phyloP scores from a whole-genome alignment of 495 filamentous ascomycete genomes.

The Penicillium riverlandense region DNA sequence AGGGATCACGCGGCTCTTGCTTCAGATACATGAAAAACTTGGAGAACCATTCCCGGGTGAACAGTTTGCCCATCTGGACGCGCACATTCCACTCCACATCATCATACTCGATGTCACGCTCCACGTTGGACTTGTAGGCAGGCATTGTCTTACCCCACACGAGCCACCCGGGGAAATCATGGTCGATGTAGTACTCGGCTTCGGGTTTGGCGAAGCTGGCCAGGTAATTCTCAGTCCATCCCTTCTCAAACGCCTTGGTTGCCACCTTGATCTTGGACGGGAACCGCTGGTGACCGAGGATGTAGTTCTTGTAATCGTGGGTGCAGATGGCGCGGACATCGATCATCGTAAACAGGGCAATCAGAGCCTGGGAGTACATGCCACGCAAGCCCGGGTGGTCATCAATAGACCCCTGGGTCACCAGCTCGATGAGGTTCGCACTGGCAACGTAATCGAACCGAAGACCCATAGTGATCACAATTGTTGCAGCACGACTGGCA shows the following conservation, averaged over 20 bases:
- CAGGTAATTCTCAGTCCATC: slow-evolving; percentile 73
- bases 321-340: slow-evolving; percentile 79
- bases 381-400: slow-evolving; percentile 78
- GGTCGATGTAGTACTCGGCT: slow-evolving; percentile 82
- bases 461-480: slow-evolving; percentile 80
- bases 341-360: slow-evolving; percentile 71
- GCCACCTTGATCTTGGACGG: slow-evolving; percentile 66
- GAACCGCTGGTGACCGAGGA: slow-evolving; percentile 67
- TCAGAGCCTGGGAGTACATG: slow-evolving; percentile 73
- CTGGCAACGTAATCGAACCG: slow-evolving; percentile 84
- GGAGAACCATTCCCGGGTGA: slow-evolving; percentile 80
- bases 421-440: slow-evolving; percentile 73
- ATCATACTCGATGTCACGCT: slow-evolving; percentile 70
- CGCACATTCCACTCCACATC: slow-evolving; percentile 69
- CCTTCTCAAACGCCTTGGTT: slow-evolving; percentile 63
- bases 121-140: slow-evolving; percentile 63
- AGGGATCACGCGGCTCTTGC: slow-evolving; percentile 85
- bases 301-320: slow-evolving; percentile 79
- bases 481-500: slow-evolving; percentile 77
- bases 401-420: slow-evolving; percentile 78
- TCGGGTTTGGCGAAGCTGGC: slow-evolving; percentile 71
- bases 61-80: slow-evolving; percentile 69
- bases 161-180: slow-evolving; percentile 94
- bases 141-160: slow-evolving; percentile 85
- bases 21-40: slow-evolving; percentile 89